Base-by-base conservation (phyloP, 305 asterid genomes). In the Fraxinus dipetala region DNA sequence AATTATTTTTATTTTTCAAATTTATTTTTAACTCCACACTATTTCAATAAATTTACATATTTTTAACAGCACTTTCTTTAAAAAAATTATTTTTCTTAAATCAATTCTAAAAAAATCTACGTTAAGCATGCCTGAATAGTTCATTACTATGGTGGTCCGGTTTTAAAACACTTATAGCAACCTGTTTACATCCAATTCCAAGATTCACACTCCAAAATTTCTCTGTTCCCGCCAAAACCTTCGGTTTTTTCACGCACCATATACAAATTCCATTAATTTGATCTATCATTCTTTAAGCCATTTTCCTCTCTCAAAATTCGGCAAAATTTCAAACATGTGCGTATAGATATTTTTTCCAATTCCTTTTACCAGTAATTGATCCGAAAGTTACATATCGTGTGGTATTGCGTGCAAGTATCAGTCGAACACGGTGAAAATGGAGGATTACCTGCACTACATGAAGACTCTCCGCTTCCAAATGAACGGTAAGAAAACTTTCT, bases 401-500 rank as follows among this genome's bases (percentile, higher is more conserved):
- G 36, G n/a, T 69, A 30, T 65, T 30, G 16, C 38, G 75, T 78
- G 76, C 45, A 74, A 83, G 75, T 76, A 56, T 18, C 87, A n/a
- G 85, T 48, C 61, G 77, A 16, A 75, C 75, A n/a, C 76, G 34
- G 79, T 18, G 32, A 80, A 74, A 54, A 94, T 94, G 98, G 98
- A 94, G 88, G 98, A 92, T 77, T 84, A 91, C 61, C 88, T 94
- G 87, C 94, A 88, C 85, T 90, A 89, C 84, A 90, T 94, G 97
- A 92, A 89, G 95, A 90, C 92, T 74, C 79, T 94, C 45, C 97
- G 95, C 85, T 81, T 92, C 81, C 98, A 94, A 84, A 90, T 94
- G 87, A 90, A 89, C 88, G 98, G 98, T 94, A 28, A 69, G 20
- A 13, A 30, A 30, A 59, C 35, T 63, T 43, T 72, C 24, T 83